These are phyloP conservation scores for Parathielavia appendiculata DNA, from an alignment of 495 filamentous ascomycete genomes.

Conservation along the genomic window DNA sequence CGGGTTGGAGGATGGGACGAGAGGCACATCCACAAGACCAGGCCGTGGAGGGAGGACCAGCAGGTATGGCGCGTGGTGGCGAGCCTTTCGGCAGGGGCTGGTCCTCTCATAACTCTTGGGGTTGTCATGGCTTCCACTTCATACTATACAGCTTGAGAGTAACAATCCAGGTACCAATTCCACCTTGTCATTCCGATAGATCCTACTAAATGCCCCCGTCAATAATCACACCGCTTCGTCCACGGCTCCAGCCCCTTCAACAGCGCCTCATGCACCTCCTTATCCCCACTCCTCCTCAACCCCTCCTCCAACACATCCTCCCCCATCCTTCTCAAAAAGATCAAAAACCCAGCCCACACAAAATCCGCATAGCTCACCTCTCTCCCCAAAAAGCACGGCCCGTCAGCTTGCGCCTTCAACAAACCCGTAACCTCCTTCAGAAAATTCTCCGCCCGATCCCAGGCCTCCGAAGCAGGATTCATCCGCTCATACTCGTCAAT, in stretches of 20 bases:
- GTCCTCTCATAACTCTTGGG: slow-evolving; percentile 1
- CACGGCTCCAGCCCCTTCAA: slow-evolving; percentile 39
- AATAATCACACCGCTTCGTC: slow-evolving; percentile 28
- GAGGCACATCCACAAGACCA: not conserved
- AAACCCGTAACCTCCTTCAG: slow-evolving; percentile 42
- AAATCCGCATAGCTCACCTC: slow-evolving; percentile 42
- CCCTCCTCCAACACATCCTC: slow-evolving; percentile 28
- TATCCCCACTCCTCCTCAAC: slow-evolving; percentile 34
- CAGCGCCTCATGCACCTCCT: slow-evolving; percentile 31
- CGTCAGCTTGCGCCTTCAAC: slow-evolving; percentile 40
- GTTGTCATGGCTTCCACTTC: not conserved
- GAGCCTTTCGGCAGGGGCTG: slow-evolving; percentile 7
- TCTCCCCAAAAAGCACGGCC: slow-evolving; percentile 44
- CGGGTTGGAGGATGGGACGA: not conserved
- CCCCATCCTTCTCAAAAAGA: slow-evolving; percentile 32
- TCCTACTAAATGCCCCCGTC: too few species aligned
- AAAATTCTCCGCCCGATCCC: slow-evolving; percentile 31
- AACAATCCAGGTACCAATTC: not conserved
- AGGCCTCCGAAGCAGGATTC: slow-evolving; percentile 37
- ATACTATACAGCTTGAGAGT: too few species aligned
- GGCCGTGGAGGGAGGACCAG: not conserved
- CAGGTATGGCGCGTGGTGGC: slow-evolving; percentile 6
- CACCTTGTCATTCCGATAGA: not conserved
- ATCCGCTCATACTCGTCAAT: slow-evolving; percentile 38
- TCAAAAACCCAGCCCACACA: slow-evolving; percentile 35